Base-by-base conservation (phyloP, 495 filamentous ascomycete genomes). In the Hypoxylon lienhwacheense region DNA sequence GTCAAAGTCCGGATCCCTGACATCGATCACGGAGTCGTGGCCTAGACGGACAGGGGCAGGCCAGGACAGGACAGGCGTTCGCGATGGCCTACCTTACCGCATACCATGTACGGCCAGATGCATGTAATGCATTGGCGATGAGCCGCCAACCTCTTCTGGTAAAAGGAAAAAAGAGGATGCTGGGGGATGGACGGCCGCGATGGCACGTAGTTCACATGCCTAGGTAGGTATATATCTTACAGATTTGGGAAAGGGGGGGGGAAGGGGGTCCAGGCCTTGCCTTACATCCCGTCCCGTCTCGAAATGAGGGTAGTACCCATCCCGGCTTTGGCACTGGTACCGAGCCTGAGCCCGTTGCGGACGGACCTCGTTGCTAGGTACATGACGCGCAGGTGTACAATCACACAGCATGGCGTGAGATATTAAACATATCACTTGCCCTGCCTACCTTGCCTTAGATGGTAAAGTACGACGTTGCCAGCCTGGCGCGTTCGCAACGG, bases 341-440 rank as follows among this genome's bases (percentile, higher is more conserved):
- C 52, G 52, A 61, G 58, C n/a, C n/a, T n/a, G n/a, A n/a, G 32
- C 32, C 31, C 29, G 44, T 5, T 56, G 42, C 25, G 58, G 42
- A 56, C 52, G 47, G 58, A 56, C 58, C 58, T 47, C 43, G 17
- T 14, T 55, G 25, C 58, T 35, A 53, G 25, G 52, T 35, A 53
- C 42, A 19, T 48, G 37, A 32, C 36, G 21, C 36, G 31, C 47
- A 48, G 24, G 43, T 32, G 48, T 24, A 47, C 16, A n/a, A 47
- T 53, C 42, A 47, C 52, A 61, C 40, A n/a, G n/a, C n/a, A n/a
- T n/a, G n/a, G n/a, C n/a, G n/a, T n/a, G n/a, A n/a, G n/a, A n/a
- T n/a, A n/a, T n/a, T n/a, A n/a, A n/a, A n/a, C n/a, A n/a, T n/a
- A n/a, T n/a, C n/a, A n/a, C n/a, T n/a, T n/a, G n/a, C n/a, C n/a